These are phyloP conservation scores for Kodamaea sp. DNA, from an alignment of 1,139 yeast genomes.

Conservation along the genomic window DNA sequence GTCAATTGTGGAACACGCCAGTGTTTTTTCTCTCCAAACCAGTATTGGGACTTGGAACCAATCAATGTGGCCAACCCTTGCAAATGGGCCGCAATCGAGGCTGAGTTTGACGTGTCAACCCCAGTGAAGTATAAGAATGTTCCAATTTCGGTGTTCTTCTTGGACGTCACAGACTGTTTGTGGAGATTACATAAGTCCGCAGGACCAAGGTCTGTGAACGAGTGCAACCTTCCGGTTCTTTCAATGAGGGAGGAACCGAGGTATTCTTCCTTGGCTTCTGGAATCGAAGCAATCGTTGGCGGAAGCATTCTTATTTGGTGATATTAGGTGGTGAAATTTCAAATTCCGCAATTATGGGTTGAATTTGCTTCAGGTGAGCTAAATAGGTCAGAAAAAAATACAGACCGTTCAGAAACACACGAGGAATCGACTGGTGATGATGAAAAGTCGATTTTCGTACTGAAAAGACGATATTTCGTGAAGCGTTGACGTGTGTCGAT, in stretches of 20 bases:
- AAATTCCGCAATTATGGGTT: no score
- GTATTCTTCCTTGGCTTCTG: constrained; percentile 54
- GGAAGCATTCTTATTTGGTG: constrained; percentile 46
- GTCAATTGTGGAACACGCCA: constrained; percentile 76
- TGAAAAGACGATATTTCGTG: no score
- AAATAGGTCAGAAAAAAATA: no score
- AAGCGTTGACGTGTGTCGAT: no score
- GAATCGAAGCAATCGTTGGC: constrained; percentile 47
- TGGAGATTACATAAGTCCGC: constrained; percentile 83
- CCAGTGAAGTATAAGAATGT: constrained; percentile 61
- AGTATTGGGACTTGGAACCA: constrained; percentile 52
- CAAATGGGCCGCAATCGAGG: constrained; percentile 69
- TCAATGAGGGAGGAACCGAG: constrained; percentile 53
- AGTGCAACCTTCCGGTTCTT: constrained; percentile 51
- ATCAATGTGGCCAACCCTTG: constrained; percentile 77
- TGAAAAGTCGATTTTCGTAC: no score
- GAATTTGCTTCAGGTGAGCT: no score
- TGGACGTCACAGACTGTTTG: constrained; percentile 45
- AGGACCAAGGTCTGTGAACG: constrained; percentile 69
- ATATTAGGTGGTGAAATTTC: no score
- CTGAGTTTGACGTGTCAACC: constrained; percentile 56
- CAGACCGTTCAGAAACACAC: no score
- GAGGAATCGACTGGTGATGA: no score
- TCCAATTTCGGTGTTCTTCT: constrained; percentile 44
- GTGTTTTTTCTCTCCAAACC: constrained; percentile 67